A percentile compares a stretch with the other conserved stretches of the same genome.
phyloP scores from a whole-genome alignment of 1,284 basidiomycete genomes.

The Microbotryomycetes sp. region DNA sequence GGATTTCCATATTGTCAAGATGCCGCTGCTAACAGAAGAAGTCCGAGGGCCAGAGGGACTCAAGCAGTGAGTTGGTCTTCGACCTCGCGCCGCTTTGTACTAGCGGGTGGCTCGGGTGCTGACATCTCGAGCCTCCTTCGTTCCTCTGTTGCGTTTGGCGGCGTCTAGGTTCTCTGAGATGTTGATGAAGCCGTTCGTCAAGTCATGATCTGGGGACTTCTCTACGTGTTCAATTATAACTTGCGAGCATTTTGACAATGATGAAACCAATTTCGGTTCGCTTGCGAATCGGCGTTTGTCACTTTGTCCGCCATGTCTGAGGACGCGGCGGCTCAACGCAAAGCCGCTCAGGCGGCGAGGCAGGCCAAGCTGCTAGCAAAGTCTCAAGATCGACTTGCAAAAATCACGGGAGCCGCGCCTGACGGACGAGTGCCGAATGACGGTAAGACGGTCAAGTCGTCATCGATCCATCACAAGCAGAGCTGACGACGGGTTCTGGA shows the following conservation, averaged over 20 bases:
- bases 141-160: no score
- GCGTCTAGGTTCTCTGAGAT: conserved; percentile 35
- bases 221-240: background rate
- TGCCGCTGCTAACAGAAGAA: conserved; percentile 92
- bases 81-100: no score
- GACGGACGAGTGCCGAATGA: background rate
- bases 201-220: background rate
- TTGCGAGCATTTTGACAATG: background rate
- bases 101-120: no score
- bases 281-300: no score
- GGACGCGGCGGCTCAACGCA: conserved; percentile 21
- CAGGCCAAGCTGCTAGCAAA: conserved; percentile 35
- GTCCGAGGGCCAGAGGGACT: conserved; percentile 91
- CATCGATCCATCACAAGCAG: background rate
- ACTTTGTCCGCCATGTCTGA: conserved; percentile 12
- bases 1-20: conserved; percentile 89
- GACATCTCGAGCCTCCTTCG: background rate
- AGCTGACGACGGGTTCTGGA: background rate
- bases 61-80: conserved; percentile 55
- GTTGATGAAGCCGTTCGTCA: conserved; percentile 32
- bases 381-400: conserved; percentile 35
- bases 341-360: conserved; percentile 24
- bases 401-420: conserved; percentile 33
- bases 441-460: background rate
- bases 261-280: background rate